These are phyloP conservation scores for Luzula sylvatica DNA, from an alignment of 176 grass and related monocot genomes.

Conservation along the genomic window DNA sequence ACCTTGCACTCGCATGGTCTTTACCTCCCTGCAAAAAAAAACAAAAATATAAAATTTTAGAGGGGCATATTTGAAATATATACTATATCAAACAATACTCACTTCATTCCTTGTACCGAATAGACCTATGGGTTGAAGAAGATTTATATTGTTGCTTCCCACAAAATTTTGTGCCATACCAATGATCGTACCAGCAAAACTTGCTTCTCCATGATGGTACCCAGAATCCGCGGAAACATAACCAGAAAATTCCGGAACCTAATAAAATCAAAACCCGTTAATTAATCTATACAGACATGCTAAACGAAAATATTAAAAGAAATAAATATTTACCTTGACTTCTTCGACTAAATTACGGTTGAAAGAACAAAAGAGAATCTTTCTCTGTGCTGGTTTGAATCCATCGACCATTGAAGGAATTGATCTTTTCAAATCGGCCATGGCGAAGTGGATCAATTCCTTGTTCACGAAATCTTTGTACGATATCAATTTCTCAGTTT, in stretches of 20 bases:
- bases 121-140: too few relatives aligned
- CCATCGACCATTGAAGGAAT: too few relatives aligned
- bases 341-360: too few relatives aligned
- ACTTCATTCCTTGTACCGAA: too few relatives aligned
- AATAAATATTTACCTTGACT: too few relatives aligned
- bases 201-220: conserved; percentile 29
- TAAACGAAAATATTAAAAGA: too few relatives aligned
- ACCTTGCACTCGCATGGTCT: conserved; percentile 32
- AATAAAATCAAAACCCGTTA: too few relatives aligned
- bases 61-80: conserved; percentile 35
- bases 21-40: conserved; percentile 18
- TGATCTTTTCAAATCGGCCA: too few relatives aligned
- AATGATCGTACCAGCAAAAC: conserved; percentile 25
- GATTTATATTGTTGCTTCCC: too few relatives aligned
- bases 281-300: background rate
- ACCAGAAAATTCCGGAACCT: conserved; percentile 26
- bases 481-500: conserved; percentile 25
- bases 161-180: too few relatives aligned
- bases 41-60: conserved; percentile 20
- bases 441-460: conserved; percentile 64
- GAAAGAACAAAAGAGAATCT: conserved; percentile 1
- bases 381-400: too few relatives aligned
- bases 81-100: too few relatives aligned
- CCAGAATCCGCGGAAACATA: conserved; percentile 30
- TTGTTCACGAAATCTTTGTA: conserved; percentile 82